Base-by-base conservation (phyloP, 345 rosid genomes). In the Garcia nutans region DNA sequence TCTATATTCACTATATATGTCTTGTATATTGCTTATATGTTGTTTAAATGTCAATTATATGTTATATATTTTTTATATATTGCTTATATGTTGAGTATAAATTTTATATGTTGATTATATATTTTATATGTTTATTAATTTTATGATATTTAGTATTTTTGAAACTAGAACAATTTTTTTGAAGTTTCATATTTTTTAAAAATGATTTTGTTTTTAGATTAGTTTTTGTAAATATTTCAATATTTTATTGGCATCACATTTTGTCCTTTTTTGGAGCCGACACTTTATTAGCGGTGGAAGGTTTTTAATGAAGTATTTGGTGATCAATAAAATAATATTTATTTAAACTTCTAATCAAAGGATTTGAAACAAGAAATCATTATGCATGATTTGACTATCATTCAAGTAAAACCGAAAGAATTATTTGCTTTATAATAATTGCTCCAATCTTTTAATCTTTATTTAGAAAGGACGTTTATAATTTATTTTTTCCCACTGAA, bases 321-420 rank as follows among this genome's bases (percentile, higher is more conserved):
- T 33, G 22, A 65, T 59, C 49, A 60, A 28, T 28, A 28, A 56
- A 20, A 56, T 6, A 19, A 58, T 58, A 58, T 47, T 60, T 50
- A 66, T 71, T 17, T 37, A 19, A 44, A 47, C 20, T 58, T 22
- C n/a, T 59, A 5, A 75, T 62, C 41, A 65, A 16, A 41, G 37
- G 45, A 37, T 15, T 33, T 75, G 78, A 74, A 65, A 62, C 76
- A 71, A 74, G 55, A 59, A 57, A 58, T 26, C 10, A 77, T 81
- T 66, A 77, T 74, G 71, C 28, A 23, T 17, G 47, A 13, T 69
- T 74, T 74, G 74, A 62, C 70, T 44, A n/a, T n/a, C 58, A 15
- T 54, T 19, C 28, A 58, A 58, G 15, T 23, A 58, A 58, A 58
- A 10, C 31, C 13, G 28, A 58, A 57, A 57, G 10, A 47, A 47